Percentiles rank a stretch among this genome's conserved stretches.
phyloP scores from a whole-genome alignment of 768 basidiomycete genomes.

The Boletus reticuloceps region DNA sequence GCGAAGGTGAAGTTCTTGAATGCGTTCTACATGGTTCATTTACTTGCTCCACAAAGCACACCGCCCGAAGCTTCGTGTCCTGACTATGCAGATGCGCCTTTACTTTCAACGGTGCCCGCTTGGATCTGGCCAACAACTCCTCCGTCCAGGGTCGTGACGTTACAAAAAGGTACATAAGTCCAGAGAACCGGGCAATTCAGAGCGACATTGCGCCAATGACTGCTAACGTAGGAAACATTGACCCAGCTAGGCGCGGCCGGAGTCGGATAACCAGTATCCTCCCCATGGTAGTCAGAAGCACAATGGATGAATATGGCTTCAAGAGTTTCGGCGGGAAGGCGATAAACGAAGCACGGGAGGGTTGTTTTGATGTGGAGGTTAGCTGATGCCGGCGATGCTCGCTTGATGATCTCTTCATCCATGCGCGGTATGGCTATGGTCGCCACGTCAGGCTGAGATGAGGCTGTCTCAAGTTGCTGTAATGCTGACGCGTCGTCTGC shows the following conservation, averaged over 20 bases:
- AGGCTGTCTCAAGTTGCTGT: neutral
- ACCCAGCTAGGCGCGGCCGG: neutral
- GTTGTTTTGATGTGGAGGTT: too few relatives aligned
- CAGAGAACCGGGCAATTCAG: neutral
- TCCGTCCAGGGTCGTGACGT: neutral
- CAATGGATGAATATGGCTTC: too few relatives aligned
- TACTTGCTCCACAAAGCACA: neutral
- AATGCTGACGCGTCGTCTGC: constrained; percentile 15
- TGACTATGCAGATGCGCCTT: neutral
- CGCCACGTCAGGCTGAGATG: neutral
- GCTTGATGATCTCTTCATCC: too few relatives aligned
- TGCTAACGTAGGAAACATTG: neutral
- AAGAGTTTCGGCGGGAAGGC: too few relatives aligned
- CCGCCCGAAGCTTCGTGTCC: neutral
- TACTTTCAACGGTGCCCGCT: neutral
- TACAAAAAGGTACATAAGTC: neutral
- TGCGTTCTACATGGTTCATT: neutral
- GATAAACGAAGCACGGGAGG: too few relatives aligned
- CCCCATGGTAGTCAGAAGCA: too few relatives aligned
- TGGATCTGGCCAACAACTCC: neutral
- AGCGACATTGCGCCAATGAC: neutral
- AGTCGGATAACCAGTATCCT: neutral
- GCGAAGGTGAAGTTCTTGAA: neutral
- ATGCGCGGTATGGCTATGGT: too few relatives aligned
- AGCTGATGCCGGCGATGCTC: too few relatives aligned